Evolutionary conservation across 768 basidiomycete species (phyloP).

Genomic region (Termitomyces sp.): DNA sequence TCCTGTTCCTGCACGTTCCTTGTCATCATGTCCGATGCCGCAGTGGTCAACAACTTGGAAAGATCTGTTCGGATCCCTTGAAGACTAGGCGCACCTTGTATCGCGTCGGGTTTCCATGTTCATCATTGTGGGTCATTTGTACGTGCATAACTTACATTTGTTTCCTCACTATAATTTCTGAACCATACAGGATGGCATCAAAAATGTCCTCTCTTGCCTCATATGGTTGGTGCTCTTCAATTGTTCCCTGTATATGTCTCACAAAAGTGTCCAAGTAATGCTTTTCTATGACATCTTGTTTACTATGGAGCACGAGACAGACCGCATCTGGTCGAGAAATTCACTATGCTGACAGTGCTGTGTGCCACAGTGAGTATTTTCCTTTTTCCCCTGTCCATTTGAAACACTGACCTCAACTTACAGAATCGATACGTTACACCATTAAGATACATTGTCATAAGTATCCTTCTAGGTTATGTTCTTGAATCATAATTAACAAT

Average conservation of each 20-base stretch:
- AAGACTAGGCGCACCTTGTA: too few species aligned
- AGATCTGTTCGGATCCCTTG: too few species aligned
- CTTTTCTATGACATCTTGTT: neutral
- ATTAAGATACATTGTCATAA: constrained; percentile 28
- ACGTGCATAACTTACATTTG: neutral
- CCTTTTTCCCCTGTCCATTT: neutral
- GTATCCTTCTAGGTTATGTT: constrained; percentile 6
- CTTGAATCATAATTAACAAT: neutral
- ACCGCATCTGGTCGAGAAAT: neutral
- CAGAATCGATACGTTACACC: constrained; percentile 33
- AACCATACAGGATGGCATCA: neutral
- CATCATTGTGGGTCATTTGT: neutral
- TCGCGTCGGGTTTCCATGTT: too few species aligned
- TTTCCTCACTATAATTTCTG: neutral
- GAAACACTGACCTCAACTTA: neutral
- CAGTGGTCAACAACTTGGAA: neutral
- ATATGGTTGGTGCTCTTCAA: neutral
- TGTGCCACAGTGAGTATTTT: neutral
- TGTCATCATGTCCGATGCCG: neutral
- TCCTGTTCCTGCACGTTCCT: neutral
- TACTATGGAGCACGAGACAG: neutral
- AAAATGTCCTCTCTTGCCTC: neutral
- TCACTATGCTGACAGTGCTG: neutral
- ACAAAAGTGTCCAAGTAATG: constrained; percentile 13
- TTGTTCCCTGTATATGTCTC: neutral